Conservation (phyloP, 352 stramenopile genomes). For the Pythium biforme region DNA sequence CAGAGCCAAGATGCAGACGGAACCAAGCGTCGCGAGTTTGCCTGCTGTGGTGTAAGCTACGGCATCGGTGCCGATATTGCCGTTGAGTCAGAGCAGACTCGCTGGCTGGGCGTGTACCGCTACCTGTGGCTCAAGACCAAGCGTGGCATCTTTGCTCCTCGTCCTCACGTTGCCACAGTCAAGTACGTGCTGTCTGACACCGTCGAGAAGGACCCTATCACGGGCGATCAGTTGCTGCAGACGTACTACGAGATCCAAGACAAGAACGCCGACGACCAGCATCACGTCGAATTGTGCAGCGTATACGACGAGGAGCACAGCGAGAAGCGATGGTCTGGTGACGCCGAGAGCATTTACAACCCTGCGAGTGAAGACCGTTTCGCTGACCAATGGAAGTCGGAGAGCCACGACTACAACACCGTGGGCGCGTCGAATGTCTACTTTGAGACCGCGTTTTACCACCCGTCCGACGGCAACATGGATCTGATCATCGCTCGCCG, state of each 20-base stretch:
- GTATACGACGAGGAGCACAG: conserved; percentile 62
- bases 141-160: conserved; percentile 48
- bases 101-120: conserved; percentile 68
- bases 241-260: conserved; percentile 75
- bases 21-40: conserved; percentile 56
- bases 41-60: conserved; percentile 74
- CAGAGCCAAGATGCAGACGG: conserved; percentile 48
- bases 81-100: conserved; percentile 65
- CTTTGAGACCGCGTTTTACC: conserved; percentile 78
- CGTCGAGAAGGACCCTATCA: conserved; percentile 37
- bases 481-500: conserved; percentile 73
- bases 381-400: conserved; percentile 45
- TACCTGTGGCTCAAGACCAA: conserved; percentile 79
- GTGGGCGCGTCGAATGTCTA: conserved; percentile 76
- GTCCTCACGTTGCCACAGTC: conserved; percentile 54
- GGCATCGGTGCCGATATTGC: conserved; percentile 75
- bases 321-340: conserved; percentile 59
- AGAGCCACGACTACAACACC: conserved; percentile 50
- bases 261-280: conserved; percentile 56
- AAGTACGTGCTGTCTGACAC: conserved; percentile 74
- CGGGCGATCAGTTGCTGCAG: conserved; percentile 52
- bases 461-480: conserved; percentile 79
- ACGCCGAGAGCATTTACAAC: conserved; percentile 56
- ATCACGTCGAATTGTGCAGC: conserved; percentile 74
- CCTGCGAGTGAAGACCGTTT: conserved; percentile 65